Percentiles rank a stretch among this genome's conserved stretches.
Conservation (phyloP, 371 early-diverging fungal genomes). For the Dinochytrium kinnereticum region DNA sequence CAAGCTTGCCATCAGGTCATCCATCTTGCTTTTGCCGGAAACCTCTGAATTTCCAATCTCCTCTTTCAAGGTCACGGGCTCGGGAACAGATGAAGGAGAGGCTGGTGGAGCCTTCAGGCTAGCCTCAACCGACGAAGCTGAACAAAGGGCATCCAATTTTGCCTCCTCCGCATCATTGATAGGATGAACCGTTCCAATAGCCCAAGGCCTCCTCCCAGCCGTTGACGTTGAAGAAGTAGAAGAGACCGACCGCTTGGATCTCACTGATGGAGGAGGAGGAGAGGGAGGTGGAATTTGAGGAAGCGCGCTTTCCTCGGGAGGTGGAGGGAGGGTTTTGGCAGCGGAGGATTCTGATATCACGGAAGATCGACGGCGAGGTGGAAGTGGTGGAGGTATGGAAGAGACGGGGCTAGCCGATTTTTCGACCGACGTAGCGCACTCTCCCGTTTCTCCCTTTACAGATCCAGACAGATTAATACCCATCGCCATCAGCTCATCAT, state of each 20-base stretch:
- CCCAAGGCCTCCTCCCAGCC: not conserved
- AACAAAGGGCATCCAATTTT: not conserved
- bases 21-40: not conserved
- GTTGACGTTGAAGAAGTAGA: not conserved
- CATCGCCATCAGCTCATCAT: not conserved
- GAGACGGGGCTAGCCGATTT: too few species aligned
- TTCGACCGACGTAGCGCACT: not conserved
- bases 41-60: not conserved
- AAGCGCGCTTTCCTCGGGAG: not conserved
- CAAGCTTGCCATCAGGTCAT: not conserved
- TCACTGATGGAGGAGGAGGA: not conserved
- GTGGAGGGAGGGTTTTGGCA: not conserved
- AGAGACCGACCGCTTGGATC: not conserved
- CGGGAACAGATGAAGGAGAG: not conserved
- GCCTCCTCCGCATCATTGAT: not conserved
- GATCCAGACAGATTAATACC: not conserved
- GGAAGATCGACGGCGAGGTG: not conserved
- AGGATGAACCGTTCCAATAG: not conserved
- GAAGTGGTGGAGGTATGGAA: not conserved
- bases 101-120: not conserved
- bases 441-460: not conserved
- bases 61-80: not conserved
- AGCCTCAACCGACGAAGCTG: not conserved
- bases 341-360: not conserved
- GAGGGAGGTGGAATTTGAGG: not conserved